Percentiles rank a stretch among this genome's conserved stretches.
These are phyloP conservation scores for Naganishia sp. DNA, from an alignment of 1,284 basidiomycete species.

Conservation along the genomic window DNA sequence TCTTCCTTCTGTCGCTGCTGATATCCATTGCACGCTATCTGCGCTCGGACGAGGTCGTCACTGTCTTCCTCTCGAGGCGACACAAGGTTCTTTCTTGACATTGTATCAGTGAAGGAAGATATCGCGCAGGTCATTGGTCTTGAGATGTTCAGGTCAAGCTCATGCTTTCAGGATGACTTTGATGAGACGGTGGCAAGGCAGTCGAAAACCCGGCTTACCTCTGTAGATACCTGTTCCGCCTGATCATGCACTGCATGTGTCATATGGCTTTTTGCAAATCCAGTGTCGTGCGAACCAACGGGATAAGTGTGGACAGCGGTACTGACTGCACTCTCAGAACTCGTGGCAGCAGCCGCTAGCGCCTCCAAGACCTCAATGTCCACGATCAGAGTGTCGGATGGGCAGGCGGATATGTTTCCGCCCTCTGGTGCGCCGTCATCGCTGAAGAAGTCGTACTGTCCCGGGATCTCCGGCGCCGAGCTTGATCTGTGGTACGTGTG, in stretches of 20 bases:
- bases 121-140: neutral
- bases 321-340: neutral
- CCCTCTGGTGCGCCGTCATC: neutral
- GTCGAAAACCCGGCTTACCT: neutral
- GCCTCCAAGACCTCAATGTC: conserved; percentile 15
- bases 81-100: neutral
- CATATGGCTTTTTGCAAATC: neutral
- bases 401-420: neutral
- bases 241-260: neutral
- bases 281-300: too few species aligned
- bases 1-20: neutral
- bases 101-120: neutral
- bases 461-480: neutral
- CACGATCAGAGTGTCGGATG: neutral
- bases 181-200: neutral
- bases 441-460: neutral
- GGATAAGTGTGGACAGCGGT: neutral
- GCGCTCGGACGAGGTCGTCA: neutral
- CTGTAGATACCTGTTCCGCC: neutral
- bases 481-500: neutral
- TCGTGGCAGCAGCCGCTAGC: conserved; percentile 2
- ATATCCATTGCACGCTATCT: neutral
- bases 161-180: neutral
- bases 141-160: neutral
- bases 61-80: neutral